These are phyloP conservation scores for Aspergillus egyptiacus DNA, from an alignment of 495 filamentous ascomycete species.

Conservation along the genomic window DNA sequence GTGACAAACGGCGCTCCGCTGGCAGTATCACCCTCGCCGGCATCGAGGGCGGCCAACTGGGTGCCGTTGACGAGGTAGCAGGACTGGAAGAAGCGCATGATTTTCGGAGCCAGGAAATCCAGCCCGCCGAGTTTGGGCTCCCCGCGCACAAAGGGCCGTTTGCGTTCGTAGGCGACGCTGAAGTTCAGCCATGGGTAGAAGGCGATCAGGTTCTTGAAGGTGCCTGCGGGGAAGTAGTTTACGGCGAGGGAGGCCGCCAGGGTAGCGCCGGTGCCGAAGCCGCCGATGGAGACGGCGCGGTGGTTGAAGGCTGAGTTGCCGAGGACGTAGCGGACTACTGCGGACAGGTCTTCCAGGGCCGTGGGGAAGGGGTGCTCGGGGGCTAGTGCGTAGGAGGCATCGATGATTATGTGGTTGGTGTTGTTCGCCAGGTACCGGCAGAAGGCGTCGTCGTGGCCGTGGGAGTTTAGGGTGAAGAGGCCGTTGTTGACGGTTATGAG, in stretches of 20 bases:
- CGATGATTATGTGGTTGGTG: conserved; percentile 36
- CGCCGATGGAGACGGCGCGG: conserved; percentile 31
- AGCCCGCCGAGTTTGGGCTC: conserved; percentile 3
- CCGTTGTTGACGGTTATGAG: conserved; percentile 35
- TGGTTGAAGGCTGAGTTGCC: conserved; percentile 25
- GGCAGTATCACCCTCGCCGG: too few relatives aligned
- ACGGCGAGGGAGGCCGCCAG: conserved; percentile 32
- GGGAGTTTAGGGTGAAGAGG: too few relatives aligned
- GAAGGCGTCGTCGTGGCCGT: conserved; percentile 37
- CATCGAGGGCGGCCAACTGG: too few relatives aligned
- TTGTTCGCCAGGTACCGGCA: conserved; percentile 27
- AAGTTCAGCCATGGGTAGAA: too few relatives aligned
- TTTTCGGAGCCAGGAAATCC: conserved; percentile 11
- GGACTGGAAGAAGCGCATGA: conserved; percentile 22
- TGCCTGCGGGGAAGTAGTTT: background rate
- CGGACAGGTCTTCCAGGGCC: conserved; percentile 61
- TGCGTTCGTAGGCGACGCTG: too few relatives aligned
- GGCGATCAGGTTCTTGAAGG: conserved; percentile 29
- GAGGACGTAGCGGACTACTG: conserved; percentile 29
- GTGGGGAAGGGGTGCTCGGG: conserved; percentile 74
- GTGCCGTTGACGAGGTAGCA: conserved; percentile 21
- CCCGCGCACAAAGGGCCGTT: too few relatives aligned
- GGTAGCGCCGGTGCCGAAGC: conserved; percentile 42
- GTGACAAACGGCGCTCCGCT: too few relatives aligned
- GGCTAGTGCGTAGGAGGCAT: conserved; percentile 67